Percentiles rank a stretch among this genome's conserved stretches.
These are phyloP conservation scores for Fusarium sp. DNA, from an alignment of 2,329 filamentous ascomycete species.

Conservation along the genomic window DNA sequence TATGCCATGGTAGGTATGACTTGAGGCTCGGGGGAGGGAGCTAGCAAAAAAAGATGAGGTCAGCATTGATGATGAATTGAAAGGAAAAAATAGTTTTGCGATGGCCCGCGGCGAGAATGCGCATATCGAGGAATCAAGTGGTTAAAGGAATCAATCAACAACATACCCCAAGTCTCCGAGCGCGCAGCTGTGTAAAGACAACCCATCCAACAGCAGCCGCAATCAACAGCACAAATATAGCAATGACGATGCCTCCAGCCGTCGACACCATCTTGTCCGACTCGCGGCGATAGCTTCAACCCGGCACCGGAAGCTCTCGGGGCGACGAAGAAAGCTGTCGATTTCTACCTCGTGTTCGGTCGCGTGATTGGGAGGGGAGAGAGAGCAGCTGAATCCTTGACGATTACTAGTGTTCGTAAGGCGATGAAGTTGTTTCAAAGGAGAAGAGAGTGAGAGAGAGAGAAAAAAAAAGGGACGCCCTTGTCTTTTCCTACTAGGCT, in stretches of 20 bases:
- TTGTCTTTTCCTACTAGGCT: background rate
- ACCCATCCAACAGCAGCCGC: slow-evolving; percentile 73
- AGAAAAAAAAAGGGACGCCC: background rate
- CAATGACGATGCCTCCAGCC: slow-evolving; percentile 77
- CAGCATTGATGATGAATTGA: slow-evolving; percentile 8
- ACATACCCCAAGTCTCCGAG: slow-evolving; percentile 76
- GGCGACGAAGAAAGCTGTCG: background rate
- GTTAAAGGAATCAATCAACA: background rate
- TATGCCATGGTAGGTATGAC: slow-evolving; percentile 79
- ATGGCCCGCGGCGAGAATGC: background rate
- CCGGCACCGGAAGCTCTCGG: background rate
- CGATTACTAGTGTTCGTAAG: background rate
- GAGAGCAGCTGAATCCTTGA: background rate
- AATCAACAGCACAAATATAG: slow-evolving; percentile 73
- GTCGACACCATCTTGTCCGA: slow-evolving; percentile 64
- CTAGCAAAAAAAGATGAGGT: slow-evolving; percentile 49
- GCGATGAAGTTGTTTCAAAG: background rate
- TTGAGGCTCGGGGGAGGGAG: slow-evolving; percentile 76
- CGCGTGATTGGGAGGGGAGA: slow-evolving; percentile 10
- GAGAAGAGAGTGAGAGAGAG: background rate
- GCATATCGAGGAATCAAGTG: background rate
- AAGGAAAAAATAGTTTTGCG: background rate
- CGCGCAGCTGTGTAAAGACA: slow-evolving; percentile 77
- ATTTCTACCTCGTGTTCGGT: slow-evolving; percentile 4
- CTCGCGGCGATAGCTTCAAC: slow-evolving; percentile 5